Percentiles rank a stretch among this genome's conserved stretches.
phyloP scores from a whole-genome alignment of 495 filamentous ascomycete species.

The Podospora comata region DNA sequence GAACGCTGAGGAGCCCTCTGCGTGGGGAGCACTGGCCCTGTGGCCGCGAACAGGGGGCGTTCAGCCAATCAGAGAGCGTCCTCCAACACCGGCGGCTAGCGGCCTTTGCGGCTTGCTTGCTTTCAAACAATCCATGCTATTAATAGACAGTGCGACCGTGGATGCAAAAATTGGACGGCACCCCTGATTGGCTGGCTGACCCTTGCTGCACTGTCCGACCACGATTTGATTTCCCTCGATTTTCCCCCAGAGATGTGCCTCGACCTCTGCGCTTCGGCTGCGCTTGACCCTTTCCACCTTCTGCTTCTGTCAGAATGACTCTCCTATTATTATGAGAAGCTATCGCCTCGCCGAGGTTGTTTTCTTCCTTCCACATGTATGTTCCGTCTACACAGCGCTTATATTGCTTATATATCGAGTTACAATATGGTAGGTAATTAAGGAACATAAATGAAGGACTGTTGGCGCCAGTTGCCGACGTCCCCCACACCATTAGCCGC shows the following conservation, averaged over 20 bases:
- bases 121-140: slow-evolving; percentile 34
- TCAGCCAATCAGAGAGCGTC: neutral
- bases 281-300: neutral
- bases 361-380: neutral
- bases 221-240: slow-evolving; percentile 11
- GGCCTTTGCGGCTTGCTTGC: slow-evolving; percentile 28
- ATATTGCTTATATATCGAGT: neutral
- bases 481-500: slow-evolving; percentile 13
- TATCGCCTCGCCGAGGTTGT: neutral
- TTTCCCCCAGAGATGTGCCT: neutral
- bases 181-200: slow-evolving; percentile 23
- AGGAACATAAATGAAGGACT: neutral
- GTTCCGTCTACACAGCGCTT: slow-evolving; percentile 10
- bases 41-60: slow-evolving; percentile 28
- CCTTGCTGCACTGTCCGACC: slow-evolving; percentile 16
- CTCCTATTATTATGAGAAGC: neutral
- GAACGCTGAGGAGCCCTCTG: neutral
- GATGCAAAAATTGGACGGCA: slow-evolving; percentile 28
- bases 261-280: neutral
- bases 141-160: slow-evolving; percentile 32
- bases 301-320: neutral
- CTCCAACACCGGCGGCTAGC: slow-evolving; percentile 31
- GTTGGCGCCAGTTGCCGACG: neutral
- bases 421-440: too few species aligned
- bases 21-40: slow-evolving; percentile 9